Evolutionary conservation across 257 asterid genomes (phyloP).

Genomic region (Solanum corneliomulleri): DNA sequence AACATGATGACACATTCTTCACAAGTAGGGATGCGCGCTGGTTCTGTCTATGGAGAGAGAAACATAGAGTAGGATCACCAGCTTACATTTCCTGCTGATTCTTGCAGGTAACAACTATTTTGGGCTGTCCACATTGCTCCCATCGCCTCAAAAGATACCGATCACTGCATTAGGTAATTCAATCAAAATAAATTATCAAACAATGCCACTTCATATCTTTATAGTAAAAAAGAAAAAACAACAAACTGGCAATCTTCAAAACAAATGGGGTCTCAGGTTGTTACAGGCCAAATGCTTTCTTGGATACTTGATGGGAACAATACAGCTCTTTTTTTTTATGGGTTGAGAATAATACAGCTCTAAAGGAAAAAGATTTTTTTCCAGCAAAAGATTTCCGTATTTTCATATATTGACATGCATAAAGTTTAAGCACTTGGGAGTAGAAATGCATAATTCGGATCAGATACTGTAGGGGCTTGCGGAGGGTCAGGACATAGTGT

Average conservation of each 20-base stretch:
- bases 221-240: background rate
- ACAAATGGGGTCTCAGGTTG: background rate
- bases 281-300: background rate
- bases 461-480: background rate
- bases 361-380: background rate
- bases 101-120: constrained; percentile 92
- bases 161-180: constrained; percentile 40
- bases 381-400: background rate
- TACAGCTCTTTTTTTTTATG: background rate
- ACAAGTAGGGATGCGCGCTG: background rate
- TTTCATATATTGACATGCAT: background rate
- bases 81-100: constrained; percentile 98
- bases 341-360: background rate
- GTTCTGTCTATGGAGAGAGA: background rate
- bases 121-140: constrained; percentile 91
- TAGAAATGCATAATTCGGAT: background rate
- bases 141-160: constrained; percentile 74
- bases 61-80: constrained; percentile 6
- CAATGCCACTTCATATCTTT: background rate
- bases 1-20: background rate
- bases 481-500: background rate
- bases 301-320: background rate
- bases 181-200: background rate
- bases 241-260: background rate
- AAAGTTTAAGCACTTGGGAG: background rate